These are phyloP conservation scores for Abelmoschus esculentus DNA, from an alignment of 345 rosid species.

Conservation along the genomic window DNA sequence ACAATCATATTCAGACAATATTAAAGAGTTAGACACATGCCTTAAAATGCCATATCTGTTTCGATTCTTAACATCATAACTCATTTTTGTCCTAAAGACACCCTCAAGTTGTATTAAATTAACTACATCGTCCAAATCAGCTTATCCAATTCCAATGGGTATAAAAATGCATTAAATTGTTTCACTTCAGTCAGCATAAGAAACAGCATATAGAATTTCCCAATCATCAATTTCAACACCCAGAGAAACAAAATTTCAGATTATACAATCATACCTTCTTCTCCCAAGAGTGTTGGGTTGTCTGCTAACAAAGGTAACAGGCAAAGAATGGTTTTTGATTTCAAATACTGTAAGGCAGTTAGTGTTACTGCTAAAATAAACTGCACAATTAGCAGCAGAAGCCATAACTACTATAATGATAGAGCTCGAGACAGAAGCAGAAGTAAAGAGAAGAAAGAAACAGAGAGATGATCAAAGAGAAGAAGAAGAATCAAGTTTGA, in stretches of 20 bases:
- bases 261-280: conserved; percentile 25
- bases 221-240: background rate
- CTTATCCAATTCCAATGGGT: background rate
- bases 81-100: background rate
- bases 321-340: conserved; percentile 8
- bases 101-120: background rate
- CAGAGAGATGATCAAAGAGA: background rate
- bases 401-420: conserved; percentile 28
- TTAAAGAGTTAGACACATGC: background rate
- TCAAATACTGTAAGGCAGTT: conserved; percentile 19
- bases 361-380: background rate
- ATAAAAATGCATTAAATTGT: background rate
- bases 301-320: background rate
- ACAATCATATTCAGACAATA: background rate
- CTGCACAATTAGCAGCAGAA: conserved; percentile 26
- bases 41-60: background rate
- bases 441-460: background rate
- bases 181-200: background rate
- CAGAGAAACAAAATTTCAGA: background rate
- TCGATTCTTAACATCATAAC: background rate
- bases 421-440: background rate
- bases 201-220: background rate
- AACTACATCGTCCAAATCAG: background rate
- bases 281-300: conserved; percentile 17
- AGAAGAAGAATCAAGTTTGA: background rate